Conservation (phyloP, 2,329 filamentous ascomycete genomes). For the Clarireedia paspali region DNA sequence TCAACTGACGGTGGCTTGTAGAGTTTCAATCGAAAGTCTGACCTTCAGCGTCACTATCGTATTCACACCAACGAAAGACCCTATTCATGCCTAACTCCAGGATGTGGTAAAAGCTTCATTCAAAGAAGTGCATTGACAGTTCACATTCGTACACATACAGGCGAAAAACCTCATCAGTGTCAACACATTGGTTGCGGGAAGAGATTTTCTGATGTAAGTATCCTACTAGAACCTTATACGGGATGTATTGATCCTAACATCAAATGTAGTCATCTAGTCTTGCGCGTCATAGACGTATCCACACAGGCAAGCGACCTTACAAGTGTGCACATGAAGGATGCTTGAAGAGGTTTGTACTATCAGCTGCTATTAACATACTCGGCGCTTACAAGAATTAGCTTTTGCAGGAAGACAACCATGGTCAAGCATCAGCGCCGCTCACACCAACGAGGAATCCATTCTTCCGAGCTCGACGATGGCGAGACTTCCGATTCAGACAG, state of each 20-base stretch:
- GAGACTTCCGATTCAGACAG: conserved; percentile 30
- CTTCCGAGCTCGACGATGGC: conserved; percentile 38
- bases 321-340: conserved; percentile 44
- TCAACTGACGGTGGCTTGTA: conserved; percentile 27
- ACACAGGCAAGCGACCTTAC: conserved; percentile 64
- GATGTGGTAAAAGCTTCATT: conserved; percentile 64
- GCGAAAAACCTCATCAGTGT: conserved; percentile 65
- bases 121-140: conserved; percentile 63
- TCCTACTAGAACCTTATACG: neutral
- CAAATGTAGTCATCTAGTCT: conserved; percentile 29
- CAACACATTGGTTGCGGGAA: conserved; percentile 59
- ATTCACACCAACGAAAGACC: conserved; percentile 67
- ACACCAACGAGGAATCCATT: conserved; percentile 49
- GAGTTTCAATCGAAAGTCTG: conserved; percentile 68
- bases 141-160: conserved; percentile 63
- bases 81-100: conserved; percentile 51
- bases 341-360: conserved; percentile 27
- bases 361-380: neutral
- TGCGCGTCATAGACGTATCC: conserved; percentile 54
- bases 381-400: conserved; percentile 37
- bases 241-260: conserved; percentile 9
- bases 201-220: conserved; percentile 54
- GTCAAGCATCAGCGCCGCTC: conserved; percentile 58
- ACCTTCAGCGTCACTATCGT: conserved; percentile 61
- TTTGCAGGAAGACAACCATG: conserved; percentile 66